Evolutionary conservation across 208 protist species (phyloP).

Genomic region (Lotmaria passim): DNA sequence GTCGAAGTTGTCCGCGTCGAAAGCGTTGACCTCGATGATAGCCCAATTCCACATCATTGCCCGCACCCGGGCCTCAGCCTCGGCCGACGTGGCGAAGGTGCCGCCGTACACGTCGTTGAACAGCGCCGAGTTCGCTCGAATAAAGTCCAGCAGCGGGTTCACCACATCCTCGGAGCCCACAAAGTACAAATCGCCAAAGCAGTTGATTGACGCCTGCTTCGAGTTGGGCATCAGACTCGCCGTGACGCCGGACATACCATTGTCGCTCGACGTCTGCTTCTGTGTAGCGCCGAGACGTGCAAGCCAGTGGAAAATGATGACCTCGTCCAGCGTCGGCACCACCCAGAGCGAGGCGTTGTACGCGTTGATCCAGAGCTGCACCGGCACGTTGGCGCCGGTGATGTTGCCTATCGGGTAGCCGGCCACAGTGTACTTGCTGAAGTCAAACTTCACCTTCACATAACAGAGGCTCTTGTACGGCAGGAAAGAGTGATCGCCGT

Average conservation of each 20-base stretch:
- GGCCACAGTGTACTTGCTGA: conserved; percentile 8
- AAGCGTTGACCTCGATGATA: conserved; percentile 48
- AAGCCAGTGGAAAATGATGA: conserved; percentile 59
- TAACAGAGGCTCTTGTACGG: conserved; percentile 49
- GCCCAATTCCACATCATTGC: conserved; percentile 37
- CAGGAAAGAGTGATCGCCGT: conserved; percentile 45
- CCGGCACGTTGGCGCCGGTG: conserved; percentile 30
- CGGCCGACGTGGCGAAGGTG: conserved; percentile 43
- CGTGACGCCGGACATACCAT: conserved; percentile 8
- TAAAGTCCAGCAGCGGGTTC: conserved; percentile 33
- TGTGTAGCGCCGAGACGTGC: conserved; percentile 34
- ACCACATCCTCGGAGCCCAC: conserved; percentile 29
- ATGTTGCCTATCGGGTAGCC: conserved; percentile 31
- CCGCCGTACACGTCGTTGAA: conserved; percentile 54
- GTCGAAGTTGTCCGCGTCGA: conserved; percentile 46
- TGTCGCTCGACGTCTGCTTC: conserved; percentile 12
- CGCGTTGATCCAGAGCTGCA: conserved; percentile 34
- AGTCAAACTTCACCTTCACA: conserved; percentile 8
- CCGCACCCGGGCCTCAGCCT: conserved; percentile 33
- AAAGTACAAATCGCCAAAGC: conserved; percentile 57
- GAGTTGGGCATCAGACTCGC: conserved; percentile 46
- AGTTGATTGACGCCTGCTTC: conserved; percentile 41
- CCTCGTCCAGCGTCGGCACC: conserved; percentile 47
- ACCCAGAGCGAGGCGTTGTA: conserved; percentile 33
- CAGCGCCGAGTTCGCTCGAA: conserved; percentile 32